phyloP scores from a whole-genome alignment of 192 early-diverging fungal species.

The Bifiguratus adelaidae region DNA sequence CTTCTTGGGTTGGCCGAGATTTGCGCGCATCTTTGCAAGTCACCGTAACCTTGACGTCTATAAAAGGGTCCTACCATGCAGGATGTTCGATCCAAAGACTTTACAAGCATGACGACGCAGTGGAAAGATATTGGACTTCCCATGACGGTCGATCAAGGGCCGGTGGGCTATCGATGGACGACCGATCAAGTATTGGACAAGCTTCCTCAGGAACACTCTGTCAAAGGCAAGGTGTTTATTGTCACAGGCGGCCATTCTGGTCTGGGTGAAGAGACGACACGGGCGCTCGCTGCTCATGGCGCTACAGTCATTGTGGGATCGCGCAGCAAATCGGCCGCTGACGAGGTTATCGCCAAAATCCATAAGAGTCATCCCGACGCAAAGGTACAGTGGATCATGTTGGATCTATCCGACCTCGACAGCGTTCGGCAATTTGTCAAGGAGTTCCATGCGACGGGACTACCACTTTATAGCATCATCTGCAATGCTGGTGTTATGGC shows the following conservation, averaged over 20 bases:
- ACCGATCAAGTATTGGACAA: neutral
- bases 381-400: neutral
- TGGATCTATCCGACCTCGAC: constrained; percentile 6
- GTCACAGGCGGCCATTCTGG: constrained; percentile 32
- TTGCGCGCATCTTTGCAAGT: too few relatives aligned
- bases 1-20: too few relatives aligned
- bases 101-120: too few relatives aligned
- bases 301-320: constrained; percentile 3
- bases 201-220: neutral
- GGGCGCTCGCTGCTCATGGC: neutral
- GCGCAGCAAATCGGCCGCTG: neutral
- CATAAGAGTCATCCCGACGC: neutral
- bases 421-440: neutral
- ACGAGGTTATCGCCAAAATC: constrained; percentile 1
- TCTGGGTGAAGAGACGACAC: constrained; percentile 23
- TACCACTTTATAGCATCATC: constrained; percentile 1
- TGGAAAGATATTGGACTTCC: too few relatives aligned
- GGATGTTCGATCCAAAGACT: too few relatives aligned
- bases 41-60: too few relatives aligned
- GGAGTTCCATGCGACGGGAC: constrained; percentile 1
- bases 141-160: too few relatives aligned
- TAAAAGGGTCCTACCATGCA: too few relatives aligned
- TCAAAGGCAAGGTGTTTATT: neutral
- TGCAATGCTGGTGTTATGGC: constrained; percentile 24
- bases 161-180: constrained; percentile 1